These are phyloP conservation scores for Rugonectria rugulosa DNA, from an alignment of 2,329 filamentous ascomycete genomes.

Conservation along the genomic window DNA sequence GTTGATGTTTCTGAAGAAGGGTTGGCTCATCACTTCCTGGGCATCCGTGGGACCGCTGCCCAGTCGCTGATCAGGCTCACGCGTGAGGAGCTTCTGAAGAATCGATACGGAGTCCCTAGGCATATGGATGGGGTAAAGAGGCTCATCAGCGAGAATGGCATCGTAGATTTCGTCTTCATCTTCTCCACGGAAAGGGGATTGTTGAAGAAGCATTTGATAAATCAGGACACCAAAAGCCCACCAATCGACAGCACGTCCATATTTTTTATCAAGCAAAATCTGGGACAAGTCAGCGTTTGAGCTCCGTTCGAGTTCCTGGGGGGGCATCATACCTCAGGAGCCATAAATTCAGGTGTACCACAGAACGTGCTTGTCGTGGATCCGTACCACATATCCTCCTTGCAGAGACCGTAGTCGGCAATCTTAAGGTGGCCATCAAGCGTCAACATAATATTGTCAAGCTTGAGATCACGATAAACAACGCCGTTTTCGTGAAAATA, in stretches of 20 bases:
- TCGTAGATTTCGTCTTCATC: constrained; percentile 99
- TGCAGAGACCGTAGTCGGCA: constrained; percentile 97
- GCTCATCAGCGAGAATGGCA: constrained; percentile 95
- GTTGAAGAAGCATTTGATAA: constrained; percentile 99
- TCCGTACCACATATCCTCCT: constrained; percentile 99
- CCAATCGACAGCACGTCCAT: constrained; percentile 97
- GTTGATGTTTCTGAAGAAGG: constrained; percentile 97
- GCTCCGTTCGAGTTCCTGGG: not conserved
- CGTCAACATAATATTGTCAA: constrained; percentile 89
- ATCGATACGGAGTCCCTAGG: constrained; percentile 97
- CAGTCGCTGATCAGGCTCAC: constrained; percentile 91
- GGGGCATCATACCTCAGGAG: constrained; percentile 76
- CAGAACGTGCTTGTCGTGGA: constrained; percentile 98
- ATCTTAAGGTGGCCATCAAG: constrained; percentile 98
- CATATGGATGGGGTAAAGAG: constrained; percentile 98
- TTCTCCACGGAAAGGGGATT: constrained; percentile 97
- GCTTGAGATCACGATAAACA: constrained; percentile 97
- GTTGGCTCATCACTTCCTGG: constrained; percentile 98
- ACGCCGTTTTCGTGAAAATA: constrained; percentile 99
- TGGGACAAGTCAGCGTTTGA: constrained; percentile 51
- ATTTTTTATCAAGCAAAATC: constrained; percentile 98
- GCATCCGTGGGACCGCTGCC: constrained; percentile 96
- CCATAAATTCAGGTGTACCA: constrained; percentile 99
- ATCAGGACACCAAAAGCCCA: constrained; percentile 99
- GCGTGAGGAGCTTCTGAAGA: constrained; percentile 93